These are phyloP conservation scores for Zizania latifolia DNA, from an alignment of 176 grass and related monocot genomes.

Conservation along the genomic window DNA sequence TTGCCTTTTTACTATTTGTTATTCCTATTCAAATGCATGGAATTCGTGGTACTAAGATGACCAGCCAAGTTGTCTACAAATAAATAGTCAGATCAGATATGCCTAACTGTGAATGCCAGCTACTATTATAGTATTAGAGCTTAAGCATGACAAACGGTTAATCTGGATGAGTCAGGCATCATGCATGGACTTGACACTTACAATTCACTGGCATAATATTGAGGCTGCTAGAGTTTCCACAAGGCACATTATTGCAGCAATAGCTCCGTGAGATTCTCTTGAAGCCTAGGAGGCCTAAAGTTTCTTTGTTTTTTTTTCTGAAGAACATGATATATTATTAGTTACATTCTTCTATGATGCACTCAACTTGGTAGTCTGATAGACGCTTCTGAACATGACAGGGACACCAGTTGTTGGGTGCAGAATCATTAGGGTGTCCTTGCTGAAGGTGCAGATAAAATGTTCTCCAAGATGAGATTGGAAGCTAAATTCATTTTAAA, in stretches of 20 bases:
- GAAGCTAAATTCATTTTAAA: slow-evolving; percentile 19
- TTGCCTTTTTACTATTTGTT: background rate
- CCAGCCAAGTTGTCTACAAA: background rate
- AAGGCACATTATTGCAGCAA: background rate
- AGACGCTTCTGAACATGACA: slow-evolving; percentile 12
- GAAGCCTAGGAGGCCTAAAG: slow-evolving; percentile 22
- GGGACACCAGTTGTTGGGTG: slow-evolving; percentile 1
- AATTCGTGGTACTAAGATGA: slow-evolving; percentile 3
- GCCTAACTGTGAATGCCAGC: background rate
- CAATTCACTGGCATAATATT: background rate
- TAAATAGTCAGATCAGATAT: background rate
- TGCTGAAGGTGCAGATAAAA: slow-evolving; percentile 7
- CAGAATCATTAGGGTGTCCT: background rate
- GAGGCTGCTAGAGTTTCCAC: background rate
- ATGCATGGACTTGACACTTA: background rate
- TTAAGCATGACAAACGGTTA: slow-evolving; percentile 6
- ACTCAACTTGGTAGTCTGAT: slow-evolving; percentile 26
- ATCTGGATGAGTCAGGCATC: background rate
- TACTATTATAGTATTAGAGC: background rate
- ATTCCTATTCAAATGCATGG: background rate
- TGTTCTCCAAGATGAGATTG: background rate
- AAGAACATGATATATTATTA: slow-evolving; percentile 5
- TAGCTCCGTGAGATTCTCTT: background rate
- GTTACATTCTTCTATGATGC: slow-evolving; percentile 3
- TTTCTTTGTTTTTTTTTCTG: too few species aligned